Conservation (phyloP, 2,329 filamentous ascomycete genomes). For the Calonectria pteridis region DNA sequence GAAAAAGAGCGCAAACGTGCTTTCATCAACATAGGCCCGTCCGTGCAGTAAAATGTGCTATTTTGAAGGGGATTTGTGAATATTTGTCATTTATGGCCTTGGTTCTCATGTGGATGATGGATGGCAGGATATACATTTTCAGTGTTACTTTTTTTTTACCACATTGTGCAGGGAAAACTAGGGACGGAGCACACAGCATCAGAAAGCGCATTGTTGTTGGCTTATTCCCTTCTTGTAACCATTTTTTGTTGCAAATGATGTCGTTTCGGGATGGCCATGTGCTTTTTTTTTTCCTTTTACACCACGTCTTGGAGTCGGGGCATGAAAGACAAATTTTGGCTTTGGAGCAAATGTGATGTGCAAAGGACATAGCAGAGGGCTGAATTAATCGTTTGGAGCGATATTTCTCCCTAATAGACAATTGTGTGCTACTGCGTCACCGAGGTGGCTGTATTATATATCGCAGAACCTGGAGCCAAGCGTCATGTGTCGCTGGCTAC, state of each 20-base stretch:
- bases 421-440: slow-evolving; percentile 2
- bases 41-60: slow-evolving; percentile 17
- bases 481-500: slow-evolving; percentile 19
- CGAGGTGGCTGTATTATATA: slow-evolving; percentile 33
- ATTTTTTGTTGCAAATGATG: slow-evolving; percentile 14
- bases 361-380: slow-evolving; percentile 19
- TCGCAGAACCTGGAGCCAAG: slow-evolving; percentile 25
- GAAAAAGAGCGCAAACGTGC: slow-evolving; percentile 74
- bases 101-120: slow-evolving; percentile 28
- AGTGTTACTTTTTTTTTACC: slow-evolving; percentile 26
- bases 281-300: slow-evolving; percentile 6
- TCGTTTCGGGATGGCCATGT: slow-evolving; percentile 15
- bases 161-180: slow-evolving; percentile 24
- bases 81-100: slow-evolving; percentile 27
- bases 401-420: slow-evolving; percentile 10
- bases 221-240: slow-evolving; percentile 17
- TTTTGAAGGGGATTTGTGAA: slow-evolving; percentile 25
- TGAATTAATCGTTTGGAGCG: slow-evolving; percentile 22
- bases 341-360: slow-evolving; percentile 23
- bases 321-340: slow-evolving; percentile 14
- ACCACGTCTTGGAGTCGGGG: slow-evolving; percentile 18
- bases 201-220: slow-evolving; percentile 25
- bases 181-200: slow-evolving; percentile 29
- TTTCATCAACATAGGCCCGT: slow-evolving; percentile 43
- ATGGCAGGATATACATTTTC: slow-evolving; percentile 42